Evolutionary conservation across 2,329 filamentous ascomycete species (phyloP).

Genomic region (Thermothelomyces thermophilus): DNA sequence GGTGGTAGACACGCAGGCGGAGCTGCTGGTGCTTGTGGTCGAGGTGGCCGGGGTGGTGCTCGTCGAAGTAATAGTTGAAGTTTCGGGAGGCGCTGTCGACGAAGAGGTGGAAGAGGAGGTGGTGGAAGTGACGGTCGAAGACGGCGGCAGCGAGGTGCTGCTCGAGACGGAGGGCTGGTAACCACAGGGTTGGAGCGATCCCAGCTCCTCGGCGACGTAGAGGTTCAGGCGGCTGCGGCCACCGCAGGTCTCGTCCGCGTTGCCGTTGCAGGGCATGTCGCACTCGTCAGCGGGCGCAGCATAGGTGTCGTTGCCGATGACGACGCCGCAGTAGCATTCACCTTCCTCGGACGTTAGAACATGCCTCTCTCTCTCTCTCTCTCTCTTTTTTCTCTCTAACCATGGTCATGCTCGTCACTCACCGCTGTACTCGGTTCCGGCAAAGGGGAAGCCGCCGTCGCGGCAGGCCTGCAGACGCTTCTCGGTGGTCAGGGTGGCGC

Average conservation of each 20-base stretch:
- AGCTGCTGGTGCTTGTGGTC: conserved; percentile 32
- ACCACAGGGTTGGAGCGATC: conserved; percentile 45
- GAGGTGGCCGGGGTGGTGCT: conserved; percentile 17
- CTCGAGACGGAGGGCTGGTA: conserved; percentile 27
- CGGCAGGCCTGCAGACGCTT: conserved; percentile 39
- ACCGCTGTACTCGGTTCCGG: conserved; percentile 41
- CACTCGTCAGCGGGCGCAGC: conserved; percentile 37
- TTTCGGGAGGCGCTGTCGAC: conserved; percentile 2
- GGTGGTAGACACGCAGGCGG: conserved; percentile 43
- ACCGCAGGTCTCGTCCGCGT: conserved; percentile 38
- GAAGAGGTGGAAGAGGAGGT: conserved; percentile 5
- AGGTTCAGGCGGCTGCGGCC: conserved; percentile 37
- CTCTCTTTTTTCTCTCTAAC: no score
- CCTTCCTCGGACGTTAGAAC: conserved; percentile 20
- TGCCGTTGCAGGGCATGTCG: conserved; percentile 46
- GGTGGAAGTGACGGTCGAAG: conserved; percentile 8
- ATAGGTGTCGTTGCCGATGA: conserved; percentile 43
- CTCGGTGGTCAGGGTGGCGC: conserved; percentile 35
- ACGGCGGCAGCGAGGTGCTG: conserved; percentile 16
- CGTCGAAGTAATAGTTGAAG: conserved; percentile 17
- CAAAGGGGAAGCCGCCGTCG: conserved; percentile 40
- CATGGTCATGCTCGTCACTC: conserved; percentile 8
- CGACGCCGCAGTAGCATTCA: conserved; percentile 46
- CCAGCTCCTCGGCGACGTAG: conserved; percentile 43
- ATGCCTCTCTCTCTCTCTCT: no score